Base-by-base conservation (phyloP, 306 rosid species). In the Alnus glutinosa region DNA sequence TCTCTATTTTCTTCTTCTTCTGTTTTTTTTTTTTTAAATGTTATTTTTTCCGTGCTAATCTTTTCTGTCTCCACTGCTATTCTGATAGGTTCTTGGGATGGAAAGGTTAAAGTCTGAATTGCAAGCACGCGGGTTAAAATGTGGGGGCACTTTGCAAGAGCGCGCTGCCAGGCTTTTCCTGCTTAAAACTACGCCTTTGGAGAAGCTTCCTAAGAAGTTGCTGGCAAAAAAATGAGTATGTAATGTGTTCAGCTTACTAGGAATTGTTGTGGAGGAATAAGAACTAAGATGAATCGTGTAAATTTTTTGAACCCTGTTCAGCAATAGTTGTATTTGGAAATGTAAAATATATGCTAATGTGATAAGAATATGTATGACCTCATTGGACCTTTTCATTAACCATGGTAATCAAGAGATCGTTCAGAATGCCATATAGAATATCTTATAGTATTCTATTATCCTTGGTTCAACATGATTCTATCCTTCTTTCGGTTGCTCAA, bases 131-230 rank as follows among this genome's bases (percentile, higher is more conserved):
- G 99, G 99, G 10, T 77, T 96, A 47, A 96, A 96, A 86, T 96
- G 97, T 46, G 99, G 99, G 44, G 99, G 99, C 46, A 89, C 98
- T 34, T 73, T 93, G 82, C 88, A 86, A 74, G 98, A 93, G 89
- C 98, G 97, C 14, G 97, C 97, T 55, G 92, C 92, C 16, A 89
- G 99, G 87, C 96, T 96, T 78, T 96, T 91, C 86, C 85, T 96
- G 71, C 86, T 96, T 44, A 96, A 96, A 81, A 84, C 92, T 4
- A 91, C 93, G 6, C 90, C 98, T 0, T 70, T 88, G 77, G 92
- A 91, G 36, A 88, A 93, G 80, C 80, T 93, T 86, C 98, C 98
- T 2, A 96, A 88, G 85, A 96, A 96, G 85, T 81, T 93, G 69
- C 86, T 92, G 48, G 97, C 97, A 2, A 94, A 86, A 83, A 92